These are phyloP conservation scores for Entrophospora sp. DNA, from an alignment of 192 early-diverging fungal species.

Conservation along the genomic window DNA sequence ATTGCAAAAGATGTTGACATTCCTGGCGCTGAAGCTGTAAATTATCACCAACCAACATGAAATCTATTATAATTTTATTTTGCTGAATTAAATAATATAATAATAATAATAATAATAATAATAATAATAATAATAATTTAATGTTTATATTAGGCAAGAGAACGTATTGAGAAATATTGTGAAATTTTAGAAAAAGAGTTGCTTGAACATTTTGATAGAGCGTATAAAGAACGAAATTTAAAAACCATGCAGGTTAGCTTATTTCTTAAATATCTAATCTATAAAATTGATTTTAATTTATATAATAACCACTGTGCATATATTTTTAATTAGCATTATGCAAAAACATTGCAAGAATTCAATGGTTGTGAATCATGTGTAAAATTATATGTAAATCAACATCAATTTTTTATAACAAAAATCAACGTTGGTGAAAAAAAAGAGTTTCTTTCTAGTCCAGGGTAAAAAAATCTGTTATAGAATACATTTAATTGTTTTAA, in stretches of 20 bases:
- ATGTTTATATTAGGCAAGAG: slow-evolving; percentile 54
- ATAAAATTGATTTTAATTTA: no score
- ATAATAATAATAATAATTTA: no score
- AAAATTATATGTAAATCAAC: slow-evolving; percentile 94
- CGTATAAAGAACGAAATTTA: slow-evolving; percentile 67
- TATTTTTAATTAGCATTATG: slow-evolving; percentile 81
- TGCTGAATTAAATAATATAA: no score
- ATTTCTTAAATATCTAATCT: no score
- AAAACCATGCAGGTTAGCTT: slow-evolving; percentile 62
- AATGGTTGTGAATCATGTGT: slow-evolving; percentile 94
- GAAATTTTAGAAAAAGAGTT: slow-evolving; percentile 88
- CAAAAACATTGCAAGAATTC: slow-evolving; percentile 82
- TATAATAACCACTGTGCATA: no score
- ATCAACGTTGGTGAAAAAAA: slow-evolving; percentile 56
- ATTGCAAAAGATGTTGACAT: slow-evolving; percentile 78
- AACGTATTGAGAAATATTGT: slow-evolving; percentile 85
- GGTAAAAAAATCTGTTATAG: slow-evolving; percentile 6
- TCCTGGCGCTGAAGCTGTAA: slow-evolving; percentile 54
- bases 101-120: no score
- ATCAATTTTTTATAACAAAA: slow-evolving; percentile 87
- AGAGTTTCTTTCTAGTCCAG: slow-evolving; percentile 18
- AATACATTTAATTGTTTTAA: not conserved
- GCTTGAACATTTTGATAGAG: slow-evolving; percentile 79
- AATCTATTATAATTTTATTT: no score
- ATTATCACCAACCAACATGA: no score